phyloP scores from a whole-genome alignment of 805 yeast genomes.

The Teunomyces gatunensis region DNA sequence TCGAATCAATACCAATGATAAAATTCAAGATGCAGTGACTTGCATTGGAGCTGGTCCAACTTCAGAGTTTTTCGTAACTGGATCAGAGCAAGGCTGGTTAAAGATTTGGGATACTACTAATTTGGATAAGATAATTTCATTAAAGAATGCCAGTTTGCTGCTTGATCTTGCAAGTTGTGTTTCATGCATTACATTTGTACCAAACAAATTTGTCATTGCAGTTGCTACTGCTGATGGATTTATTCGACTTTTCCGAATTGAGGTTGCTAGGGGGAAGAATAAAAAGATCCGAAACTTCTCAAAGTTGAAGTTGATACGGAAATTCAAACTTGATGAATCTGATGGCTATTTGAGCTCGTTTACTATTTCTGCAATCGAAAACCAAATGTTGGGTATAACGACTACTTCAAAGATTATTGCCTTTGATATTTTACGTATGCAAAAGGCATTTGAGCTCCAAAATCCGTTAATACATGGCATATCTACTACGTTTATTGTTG shows the following conservation, averaged over 20 bases:
- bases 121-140: constrained; percentile 59
- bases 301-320: constrained; percentile 36
- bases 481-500: constrained; percentile 58
- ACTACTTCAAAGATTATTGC: constrained; percentile 49
- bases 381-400: constrained; percentile 51
- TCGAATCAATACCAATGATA: constrained; percentile 45
- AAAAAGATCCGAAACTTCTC: constrained; percentile 28
- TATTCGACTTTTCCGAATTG: constrained; percentile 37
- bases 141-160: constrained; percentile 44
- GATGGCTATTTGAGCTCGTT: constrained; percentile 46
- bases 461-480: constrained; percentile 67
- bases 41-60: constrained; percentile 60
- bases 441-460: constrained; percentile 36
- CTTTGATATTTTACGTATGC: constrained; percentile 60
- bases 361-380: constrained; percentile 38
- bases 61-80: constrained; percentile 67
- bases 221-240: constrained; percentile 51
- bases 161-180: constrained; percentile 50
- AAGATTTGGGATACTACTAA: constrained; percentile 76
- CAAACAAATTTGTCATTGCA: constrained; percentile 55
- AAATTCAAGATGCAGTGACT: constrained; percentile 42
- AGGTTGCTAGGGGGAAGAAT: constrained; percentile 32
- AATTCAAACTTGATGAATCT: constrained; percentile 28
- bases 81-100: constrained; percentile 69
- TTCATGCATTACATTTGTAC: constrained; percentile 48